Base-by-base conservation (phyloP, 148 eudicot genomes). In the Silene conica region DNA sequence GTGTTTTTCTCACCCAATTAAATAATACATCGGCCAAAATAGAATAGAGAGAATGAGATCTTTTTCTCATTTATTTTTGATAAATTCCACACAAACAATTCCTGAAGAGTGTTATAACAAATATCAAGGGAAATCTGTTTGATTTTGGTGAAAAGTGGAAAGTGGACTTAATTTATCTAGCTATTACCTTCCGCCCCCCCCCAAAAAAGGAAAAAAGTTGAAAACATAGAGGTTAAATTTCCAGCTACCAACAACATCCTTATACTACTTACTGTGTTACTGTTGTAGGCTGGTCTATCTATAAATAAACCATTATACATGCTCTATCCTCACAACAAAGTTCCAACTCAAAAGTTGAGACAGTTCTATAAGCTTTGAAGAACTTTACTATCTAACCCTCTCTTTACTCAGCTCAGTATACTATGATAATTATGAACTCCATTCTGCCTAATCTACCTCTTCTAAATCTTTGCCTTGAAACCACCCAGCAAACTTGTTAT, bases 281-380 rank as follows among this genome's bases (percentile, higher is more conserved):
- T 62, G 61, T 73, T 67, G 71, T 66, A 58, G 57, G 48, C 54
- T 34, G 31, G 34, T 55, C 41, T 76, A 15, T 22, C 73, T 83
- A 82, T 85, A 85, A 81, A 83, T 76, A 78, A 50, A 67, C 62
- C 82, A 54, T 46, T 70, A 75, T 59, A 23, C 81, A 65, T 85
- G 81, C 73, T 83, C 75, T 78, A 65, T 61, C 70, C 73, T 75
- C 83, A 74, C 63, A 15, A 46, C 38, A 67, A 16, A 21, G 63
- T 65, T 63, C 18, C 10, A 63, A 63, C 71, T 46, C 67, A 10
- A 48, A 14, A 48, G 54, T 48, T 1, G 34, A 57, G 15, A 63
- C 55, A 70, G 11, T 70, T 70, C 23, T 70, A 55, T 26, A 28
- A 63, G 16, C 78, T 79, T 22, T 12, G 38, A 69, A 67, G 68